Evolutionary conservation across 1,284 basidiomycete genomes (phyloP), one percentile per base, ranked within the genome.

Genomic region (Coriolopsis trogii): DNA sequence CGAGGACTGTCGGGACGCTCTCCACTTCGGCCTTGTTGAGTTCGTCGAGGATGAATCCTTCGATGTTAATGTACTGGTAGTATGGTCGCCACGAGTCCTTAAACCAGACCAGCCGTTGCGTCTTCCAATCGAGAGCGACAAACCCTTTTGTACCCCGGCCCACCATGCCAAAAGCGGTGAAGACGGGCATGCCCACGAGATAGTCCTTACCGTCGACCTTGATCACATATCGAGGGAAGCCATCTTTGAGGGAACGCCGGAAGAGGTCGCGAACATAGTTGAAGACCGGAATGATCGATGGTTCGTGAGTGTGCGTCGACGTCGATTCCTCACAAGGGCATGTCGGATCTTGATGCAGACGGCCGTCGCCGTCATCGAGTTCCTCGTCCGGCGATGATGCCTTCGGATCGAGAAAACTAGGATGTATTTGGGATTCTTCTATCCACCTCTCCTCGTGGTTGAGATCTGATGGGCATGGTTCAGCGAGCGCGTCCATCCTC

Each of bases 21-120:
- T 4, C 10, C 10, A 37, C 25, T 12, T 12, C 30, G 8, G n/a
- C 16, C 1, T 15, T 20, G 28, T 47, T 46, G 6, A 55, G 26
- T 13, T 12, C 21, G 25, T 30, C 6, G 15, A 55, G 34, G 18
- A 41, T 43, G 15, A 2, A 10, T 25, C 49, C 49, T 34, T 56
- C 54, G n/a, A 30, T 16, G 9, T 49, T 25, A 16, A 52, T 26
- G 6, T 31, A 46, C 10, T 5, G 16, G 28, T 49, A 56, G 46
- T 21, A 44, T 7, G 43, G 46, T 6, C 51, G 42, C 55, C 55
- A 56, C 1, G 41, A 26, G 36, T 56, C 55, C 55, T 56, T 53
- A 0, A 56, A 25, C 30, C 25, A 53, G 12, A 46, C 44, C 6
- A 56, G 41, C 8, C 23, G 20, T 10, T 42, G 24, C 6, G 18